A percentile compares a stretch with the other conserved stretches of the same genome.
Conservation (phyloP, 75 land plant species). For the Picea sitchensis region DNA sequence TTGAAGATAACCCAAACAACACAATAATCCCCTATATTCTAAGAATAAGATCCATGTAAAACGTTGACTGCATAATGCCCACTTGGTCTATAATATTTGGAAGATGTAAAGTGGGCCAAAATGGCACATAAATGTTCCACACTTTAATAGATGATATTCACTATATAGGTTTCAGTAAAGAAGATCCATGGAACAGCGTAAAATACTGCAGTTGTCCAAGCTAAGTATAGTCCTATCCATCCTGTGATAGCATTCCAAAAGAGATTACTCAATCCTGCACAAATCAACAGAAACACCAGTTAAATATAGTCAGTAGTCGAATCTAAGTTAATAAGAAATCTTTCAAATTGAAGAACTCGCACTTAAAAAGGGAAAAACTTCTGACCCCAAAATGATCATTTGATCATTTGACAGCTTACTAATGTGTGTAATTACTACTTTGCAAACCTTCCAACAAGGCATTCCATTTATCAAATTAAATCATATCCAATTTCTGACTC, state of each 20-base stretch:
- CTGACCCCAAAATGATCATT: background rate
- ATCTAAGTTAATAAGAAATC: too few relatives aligned
- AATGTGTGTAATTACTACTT: background rate
- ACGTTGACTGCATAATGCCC: background rate
- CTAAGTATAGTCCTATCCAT: background rate
- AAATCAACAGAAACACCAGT: background rate
- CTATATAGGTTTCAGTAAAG: background rate
- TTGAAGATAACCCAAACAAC: background rate
- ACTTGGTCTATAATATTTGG: background rate
- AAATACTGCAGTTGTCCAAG: background rate
- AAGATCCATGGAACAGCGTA: background rate
- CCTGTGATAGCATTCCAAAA: background rate
- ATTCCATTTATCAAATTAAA: background rate
- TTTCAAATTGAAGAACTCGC: background rate
- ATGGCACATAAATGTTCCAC: background rate
- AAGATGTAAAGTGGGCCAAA: background rate
- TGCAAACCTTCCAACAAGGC: background rate
- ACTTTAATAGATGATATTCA: background rate
- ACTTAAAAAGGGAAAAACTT: background rate
- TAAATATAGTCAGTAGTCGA: background rate
- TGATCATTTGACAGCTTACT: background rate
- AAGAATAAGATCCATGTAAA: background rate
- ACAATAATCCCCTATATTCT: background rate
- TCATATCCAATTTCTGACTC: background rate
- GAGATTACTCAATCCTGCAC: conserved; percentile 4